Evolutionary conservation across 2,329 filamentous ascomycete genomes (phyloP).

Genomic region (Paecilomyces sp.): DNA sequence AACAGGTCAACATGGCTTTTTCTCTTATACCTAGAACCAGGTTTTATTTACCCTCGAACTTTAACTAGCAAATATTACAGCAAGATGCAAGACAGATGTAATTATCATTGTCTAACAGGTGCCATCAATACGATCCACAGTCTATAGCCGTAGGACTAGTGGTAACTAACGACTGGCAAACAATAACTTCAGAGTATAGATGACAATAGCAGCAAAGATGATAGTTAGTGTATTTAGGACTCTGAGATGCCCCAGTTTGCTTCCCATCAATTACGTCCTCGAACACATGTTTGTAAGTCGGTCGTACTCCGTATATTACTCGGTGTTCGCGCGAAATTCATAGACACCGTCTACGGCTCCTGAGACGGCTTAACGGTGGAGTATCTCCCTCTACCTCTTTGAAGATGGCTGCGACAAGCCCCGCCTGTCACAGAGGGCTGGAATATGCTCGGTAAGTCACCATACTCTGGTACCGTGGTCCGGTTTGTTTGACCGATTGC

Average conservation of each 20-base stretch:
- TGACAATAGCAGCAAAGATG: no score
- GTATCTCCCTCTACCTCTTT: neutral
- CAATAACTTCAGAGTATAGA: no score
- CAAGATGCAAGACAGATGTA: neutral
- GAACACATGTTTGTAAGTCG: neutral
- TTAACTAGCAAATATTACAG: neutral
- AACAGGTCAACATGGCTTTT: neutral
- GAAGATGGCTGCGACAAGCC: neutral
- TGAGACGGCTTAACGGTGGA: neutral
- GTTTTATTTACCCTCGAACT: neutral
- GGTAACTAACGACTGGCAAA: no score
- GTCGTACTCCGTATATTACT: neutral
- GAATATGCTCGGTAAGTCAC: neutral
- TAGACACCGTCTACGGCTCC: neutral
- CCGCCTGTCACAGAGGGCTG: neutral
- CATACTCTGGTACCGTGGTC: neutral
- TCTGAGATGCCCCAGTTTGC: neutral
- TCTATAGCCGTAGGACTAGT: no score
- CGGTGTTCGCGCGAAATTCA: neutral
- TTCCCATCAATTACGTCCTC: neutral
- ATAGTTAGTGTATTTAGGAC: no score
- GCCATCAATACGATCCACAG: no score
- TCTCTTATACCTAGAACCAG: neutral
- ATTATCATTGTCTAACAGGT: neutral
- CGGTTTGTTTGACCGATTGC: neutral